Evolutionary conservation across 1,284 basidiomycete species (phyloP), one percentile per base, ranked within the genome.

Genomic region (Leccinum huronense): DNA sequence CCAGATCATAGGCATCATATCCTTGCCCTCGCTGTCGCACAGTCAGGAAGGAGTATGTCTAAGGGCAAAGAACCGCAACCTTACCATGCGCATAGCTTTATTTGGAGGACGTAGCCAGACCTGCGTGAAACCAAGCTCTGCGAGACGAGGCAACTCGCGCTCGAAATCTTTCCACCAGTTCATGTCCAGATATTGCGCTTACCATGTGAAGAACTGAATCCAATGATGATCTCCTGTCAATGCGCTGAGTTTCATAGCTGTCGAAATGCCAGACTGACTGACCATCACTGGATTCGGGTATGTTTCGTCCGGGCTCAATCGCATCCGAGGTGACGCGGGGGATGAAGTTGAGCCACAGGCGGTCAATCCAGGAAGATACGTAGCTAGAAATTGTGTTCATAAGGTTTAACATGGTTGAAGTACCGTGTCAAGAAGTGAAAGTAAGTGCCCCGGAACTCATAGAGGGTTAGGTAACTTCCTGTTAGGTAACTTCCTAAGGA

Each of bases 101-200:
- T 89, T 88, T 13, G 89, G 87, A 5, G 90, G 91, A 45, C 86
- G 93, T 66, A 84, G 81, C 95, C 90, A 93, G 6, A 87, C 81
- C 72, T 91, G 90, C 0, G 95, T 96, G 71, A 97, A 86, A 30
- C 95, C 96, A 71, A 95, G 84, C 38, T 85, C 81, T 8, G 85
- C 85, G 27, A 98, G 83, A 40, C 77, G 78, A 31, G 91, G 86
- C 16, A 90, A 80, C 71, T 95, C 88, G 9, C 74, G 72, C 71
- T 90, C 86, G 58, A 96, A 85, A 77, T 93, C 87, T 69, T 86
- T 85, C 93, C 94, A 98, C 90, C 91, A 93, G 72, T 85, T 93
- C 80, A 84, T 77, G 62, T 75, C 78, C 56, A 79, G 80, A 71
- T 83, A 82, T 51, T 75, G 76, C 60, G 84, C 81, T 68, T 92